phyloP scores from a whole-genome alignment of 2,329 filamentous ascomycete genomes.

The Cladophialophora yegresii region DNA sequence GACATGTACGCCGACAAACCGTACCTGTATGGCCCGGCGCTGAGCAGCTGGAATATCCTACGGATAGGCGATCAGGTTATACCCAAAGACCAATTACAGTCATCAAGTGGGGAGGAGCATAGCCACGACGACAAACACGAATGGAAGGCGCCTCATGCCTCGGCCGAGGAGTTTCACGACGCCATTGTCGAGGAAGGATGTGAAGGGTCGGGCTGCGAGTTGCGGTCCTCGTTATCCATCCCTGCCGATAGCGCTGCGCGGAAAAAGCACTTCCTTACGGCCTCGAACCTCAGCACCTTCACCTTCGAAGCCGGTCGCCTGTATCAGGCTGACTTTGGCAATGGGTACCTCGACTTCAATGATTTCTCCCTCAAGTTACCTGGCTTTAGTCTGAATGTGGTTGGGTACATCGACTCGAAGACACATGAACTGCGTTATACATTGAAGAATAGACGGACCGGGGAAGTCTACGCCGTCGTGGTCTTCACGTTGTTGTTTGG shows the following conservation, averaged over 20 bases:
- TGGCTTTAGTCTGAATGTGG: conserved; percentile 43
- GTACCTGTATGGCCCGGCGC: conserved; percentile 78
- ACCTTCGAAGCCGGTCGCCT: conserved; percentile 62
- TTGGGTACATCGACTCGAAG: conserved; percentile 58
- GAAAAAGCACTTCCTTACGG: conserved; percentile 63
- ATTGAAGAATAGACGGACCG: conserved; percentile 75
- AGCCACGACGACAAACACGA: conserved; percentile 23
- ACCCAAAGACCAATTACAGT: not conserved
- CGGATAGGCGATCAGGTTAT: conserved; percentile 50
- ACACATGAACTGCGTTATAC: conserved; percentile 89
- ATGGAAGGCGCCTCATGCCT: conserved; percentile 34
- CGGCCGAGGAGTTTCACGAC: conserved; percentile 48
- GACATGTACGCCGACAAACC: conserved; percentile 86
- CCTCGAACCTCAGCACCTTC: conserved; percentile 58
- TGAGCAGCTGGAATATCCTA: conserved; percentile 78
- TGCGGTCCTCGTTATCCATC: conserved; percentile 52
- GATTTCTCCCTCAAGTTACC: conserved; percentile 46
- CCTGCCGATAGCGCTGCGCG: conserved; percentile 58
- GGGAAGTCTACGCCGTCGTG: conserved; percentile 76
- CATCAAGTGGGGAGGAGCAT: not conserved
- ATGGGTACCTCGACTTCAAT: conserved; percentile 88
- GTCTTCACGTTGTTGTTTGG: conserved; percentile 70
- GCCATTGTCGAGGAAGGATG: conserved; percentile 67
- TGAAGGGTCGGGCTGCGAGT: conserved; percentile 56
- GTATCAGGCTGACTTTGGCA: conserved; percentile 77